phyloP scores from a whole-genome alignment of 257 asterid species.

The Nicotiana noctiflora region DNA sequence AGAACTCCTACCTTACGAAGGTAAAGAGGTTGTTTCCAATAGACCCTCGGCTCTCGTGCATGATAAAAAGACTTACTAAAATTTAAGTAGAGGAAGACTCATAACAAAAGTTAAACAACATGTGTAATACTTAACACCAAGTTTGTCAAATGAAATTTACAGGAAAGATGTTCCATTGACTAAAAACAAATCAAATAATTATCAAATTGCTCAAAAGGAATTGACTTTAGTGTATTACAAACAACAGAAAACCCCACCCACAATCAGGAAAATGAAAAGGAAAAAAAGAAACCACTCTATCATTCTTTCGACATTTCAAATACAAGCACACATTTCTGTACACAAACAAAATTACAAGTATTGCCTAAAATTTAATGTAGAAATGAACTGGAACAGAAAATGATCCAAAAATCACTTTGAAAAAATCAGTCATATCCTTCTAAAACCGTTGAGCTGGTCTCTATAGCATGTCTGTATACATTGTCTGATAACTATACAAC shows the following conservation, averaged over 20 bases:
- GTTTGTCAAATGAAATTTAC: not conserved
- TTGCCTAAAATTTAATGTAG: not conserved
- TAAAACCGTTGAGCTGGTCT: not conserved
- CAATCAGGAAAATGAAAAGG: not conserved
- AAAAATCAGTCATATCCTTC: not conserved
- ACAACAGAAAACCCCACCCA: not conserved
- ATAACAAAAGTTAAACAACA: not conserved
- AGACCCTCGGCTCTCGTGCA: no score
- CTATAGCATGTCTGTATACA: constrained; percentile 3
- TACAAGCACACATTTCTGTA: not conserved
- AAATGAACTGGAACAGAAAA: not conserved
- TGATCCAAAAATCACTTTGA: not conserved
- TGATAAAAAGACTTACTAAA: not conserved
- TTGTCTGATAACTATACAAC: not conserved
- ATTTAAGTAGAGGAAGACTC: not conserved
- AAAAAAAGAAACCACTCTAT: not conserved
- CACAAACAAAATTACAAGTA: not conserved
- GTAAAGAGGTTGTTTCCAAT: no score
- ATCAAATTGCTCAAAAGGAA: not conserved
- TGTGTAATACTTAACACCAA: not conserved
- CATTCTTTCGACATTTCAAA: not conserved
- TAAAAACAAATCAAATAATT: not conserved
- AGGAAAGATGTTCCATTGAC: not conserved
- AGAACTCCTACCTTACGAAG: no score
- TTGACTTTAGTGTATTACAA: not conserved